Evolutionary conservation across 495 filamentous ascomycete species (phyloP).

Genomic region (Daldinia vernicosa): DNA sequence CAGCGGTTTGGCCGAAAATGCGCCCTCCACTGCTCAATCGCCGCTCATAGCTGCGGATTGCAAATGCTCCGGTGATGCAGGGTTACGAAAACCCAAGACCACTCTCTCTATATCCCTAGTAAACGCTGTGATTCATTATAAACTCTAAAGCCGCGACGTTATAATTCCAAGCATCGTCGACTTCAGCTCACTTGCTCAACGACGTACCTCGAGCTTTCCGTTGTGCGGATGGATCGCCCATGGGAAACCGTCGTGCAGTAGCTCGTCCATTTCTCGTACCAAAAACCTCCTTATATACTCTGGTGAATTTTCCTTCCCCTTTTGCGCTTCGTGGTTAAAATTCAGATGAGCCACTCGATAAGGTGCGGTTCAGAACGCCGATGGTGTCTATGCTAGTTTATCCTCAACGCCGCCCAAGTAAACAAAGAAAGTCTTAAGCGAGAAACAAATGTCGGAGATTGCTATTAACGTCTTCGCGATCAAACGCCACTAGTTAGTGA

Average conservation of each 20-base stretch:
- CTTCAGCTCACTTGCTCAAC: constrained; percentile 14
- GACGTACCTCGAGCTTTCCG: constrained; percentile 30
- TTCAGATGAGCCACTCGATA: constrained; percentile 43
- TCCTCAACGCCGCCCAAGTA: constrained; percentile 47
- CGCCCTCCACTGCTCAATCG: constrained; percentile 18
- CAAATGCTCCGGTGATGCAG: constrained; percentile 24
- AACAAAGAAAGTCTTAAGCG: constrained; percentile 44
- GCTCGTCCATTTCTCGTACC: constrained; percentile 26
- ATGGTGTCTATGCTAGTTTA: constrained; percentile 50
- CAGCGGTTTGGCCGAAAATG: constrained; percentile 30
- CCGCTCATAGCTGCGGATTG: constrained; percentile 21
- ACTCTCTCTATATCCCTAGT: constrained; percentile 21
- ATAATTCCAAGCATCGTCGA: constrained; percentile 16
- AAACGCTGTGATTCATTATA: constrained; percentile 37
- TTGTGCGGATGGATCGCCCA: constrained; percentile 21
- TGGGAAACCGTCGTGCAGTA: constrained; percentile 24
- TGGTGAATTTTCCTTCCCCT: constrained; percentile 27
- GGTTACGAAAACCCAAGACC: constrained; percentile 19
- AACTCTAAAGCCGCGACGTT: constrained; percentile 19
- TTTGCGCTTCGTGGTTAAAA: constrained; percentile 36
- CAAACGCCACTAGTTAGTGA: constrained; percentile 22
- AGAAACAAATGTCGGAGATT: constrained; percentile 44
- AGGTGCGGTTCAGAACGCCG: constrained; percentile 45
- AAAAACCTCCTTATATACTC: constrained; percentile 40
- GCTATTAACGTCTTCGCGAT: constrained; percentile 36